Conservation (phyloP, 2,329 filamentous ascomycete genomes). For the Nemania sp. region DNA sequence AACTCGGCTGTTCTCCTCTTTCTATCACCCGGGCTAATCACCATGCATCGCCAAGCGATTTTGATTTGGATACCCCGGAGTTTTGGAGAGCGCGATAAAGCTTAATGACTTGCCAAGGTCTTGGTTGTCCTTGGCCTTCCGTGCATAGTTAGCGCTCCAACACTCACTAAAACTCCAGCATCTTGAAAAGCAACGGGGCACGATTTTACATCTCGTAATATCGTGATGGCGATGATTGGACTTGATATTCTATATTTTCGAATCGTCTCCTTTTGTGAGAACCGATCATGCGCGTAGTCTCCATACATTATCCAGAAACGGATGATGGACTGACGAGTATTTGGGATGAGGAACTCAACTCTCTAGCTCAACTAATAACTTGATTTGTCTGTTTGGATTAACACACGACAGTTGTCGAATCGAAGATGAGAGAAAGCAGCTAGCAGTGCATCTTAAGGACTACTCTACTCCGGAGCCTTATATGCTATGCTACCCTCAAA, state of each 20-base stretch:
- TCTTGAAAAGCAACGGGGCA: background rate
- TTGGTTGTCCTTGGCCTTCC: conserved; percentile 18
- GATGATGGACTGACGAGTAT: background rate
- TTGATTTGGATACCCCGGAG: conserved; percentile 7
- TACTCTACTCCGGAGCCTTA: conserved; percentile 7
- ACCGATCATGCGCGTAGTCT: background rate
- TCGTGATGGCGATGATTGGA: background rate
- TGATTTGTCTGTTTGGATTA: background rate
- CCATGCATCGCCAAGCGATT: conserved; percentile 19
- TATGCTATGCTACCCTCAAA: conserved; percentile 12
- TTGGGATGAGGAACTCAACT: conserved; percentile 6
- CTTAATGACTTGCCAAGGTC: conserved; percentile 26
- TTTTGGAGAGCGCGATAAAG: conserved; percentile 19
- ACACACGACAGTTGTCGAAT: conserved; percentile 1
- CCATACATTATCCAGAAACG: background rate
- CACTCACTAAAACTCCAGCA: background rate
- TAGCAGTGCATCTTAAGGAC: conserved; percentile 13
- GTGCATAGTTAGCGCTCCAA: conserved; percentile 23
- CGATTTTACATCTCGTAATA: background rate
- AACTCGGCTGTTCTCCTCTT: conserved; percentile 19
- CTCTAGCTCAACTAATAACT: background rate
- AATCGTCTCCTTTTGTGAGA: conserved; percentile 8
- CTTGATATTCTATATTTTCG: background rate
- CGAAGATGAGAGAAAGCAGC: conserved; percentile 7
- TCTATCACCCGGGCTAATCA: conserved; percentile 27